A percentile compares a stretch with the other conserved stretches of the same genome.
Evolutionary conservation across 805 yeast species (phyloP).

Genomic region (Myxozyma udenii): DNA sequence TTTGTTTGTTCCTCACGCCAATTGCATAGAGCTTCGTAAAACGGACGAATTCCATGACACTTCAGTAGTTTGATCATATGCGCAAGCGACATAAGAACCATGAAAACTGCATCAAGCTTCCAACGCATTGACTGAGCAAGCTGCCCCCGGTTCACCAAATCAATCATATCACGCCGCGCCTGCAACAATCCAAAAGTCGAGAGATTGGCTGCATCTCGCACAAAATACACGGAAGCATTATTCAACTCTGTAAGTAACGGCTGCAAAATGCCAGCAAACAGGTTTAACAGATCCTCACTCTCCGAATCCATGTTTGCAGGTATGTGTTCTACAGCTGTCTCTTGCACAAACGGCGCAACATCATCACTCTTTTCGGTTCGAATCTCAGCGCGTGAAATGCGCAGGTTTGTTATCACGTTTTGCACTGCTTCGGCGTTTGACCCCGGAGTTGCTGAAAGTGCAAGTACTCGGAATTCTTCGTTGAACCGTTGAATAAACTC

Average conservation of each 20-base stretch:
- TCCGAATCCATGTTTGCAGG: conserved; percentile 54
- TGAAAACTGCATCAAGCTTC: conserved; percentile 40
- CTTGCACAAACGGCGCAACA: conserved; percentile 72
- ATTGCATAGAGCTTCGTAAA: conserved; percentile 58
- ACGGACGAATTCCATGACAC: conserved; percentile 78
- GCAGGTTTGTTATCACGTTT: conserved; percentile 68
- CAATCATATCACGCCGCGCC: conserved; percentile 44
- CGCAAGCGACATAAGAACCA: conserved; percentile 66
- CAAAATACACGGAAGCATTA: conserved; percentile 55
- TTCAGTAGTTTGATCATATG: conserved; percentile 51
- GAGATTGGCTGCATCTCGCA: conserved; percentile 62
- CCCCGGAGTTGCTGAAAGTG: conserved; percentile 95
- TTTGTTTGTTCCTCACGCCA: conserved; percentile 2
- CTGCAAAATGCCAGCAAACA: conserved; percentile 59
- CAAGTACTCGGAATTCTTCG: conserved; percentile 69
- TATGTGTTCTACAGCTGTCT: conserved; percentile 58
- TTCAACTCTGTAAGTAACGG: conserved; percentile 67
- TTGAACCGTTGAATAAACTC: conserved; percentile 59
- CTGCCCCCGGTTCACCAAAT: not conserved
- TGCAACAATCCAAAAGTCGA: conserved; percentile 71
- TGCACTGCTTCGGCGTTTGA: conserved; percentile 85
- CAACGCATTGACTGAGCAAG: conserved; percentile 2
- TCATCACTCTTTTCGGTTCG: conserved; percentile 83
- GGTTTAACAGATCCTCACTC: conserved; percentile 53
- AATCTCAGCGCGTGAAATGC: conserved; percentile 74